Evolutionary conservation across 805 yeast genomes (phyloP), one percentile per base, ranked within the genome.

Genomic region (Naumovozyma dairenensis): DNA sequence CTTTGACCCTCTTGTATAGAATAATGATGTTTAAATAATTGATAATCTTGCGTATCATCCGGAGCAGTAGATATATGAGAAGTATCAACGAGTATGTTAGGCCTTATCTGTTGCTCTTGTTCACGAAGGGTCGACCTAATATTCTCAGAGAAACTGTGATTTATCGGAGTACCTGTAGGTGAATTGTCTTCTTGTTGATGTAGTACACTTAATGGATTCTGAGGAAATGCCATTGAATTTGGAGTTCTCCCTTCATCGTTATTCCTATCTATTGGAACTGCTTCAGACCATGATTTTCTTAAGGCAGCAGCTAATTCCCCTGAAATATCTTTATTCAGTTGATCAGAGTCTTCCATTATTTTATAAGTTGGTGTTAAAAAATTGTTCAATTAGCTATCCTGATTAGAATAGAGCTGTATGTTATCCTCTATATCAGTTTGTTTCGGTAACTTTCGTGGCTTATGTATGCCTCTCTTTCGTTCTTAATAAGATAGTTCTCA

Each of bases 231-330:
- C n/a, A n/a, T n/a, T n/a, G n/a, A n/a, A n/a, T n/a, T n/a, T n/a
- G n/a, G n/a, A n/a, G n/a, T n/a, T n/a, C n/a, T n/a, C n/a, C n/a
- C n/a, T n/a, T n/a, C n/a, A n/a, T n/a, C n/a, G n/a, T n/a, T n/a
- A n/a, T n/a, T n/a, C n/a, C n/a, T n/a, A n/a, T n/a, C n/a, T 24
- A 14, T 14, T 24, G 26, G 26, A 6, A 24, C 26, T 16, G 49
- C 38, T 31, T 50, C 57, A 3, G 55, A 49, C 60, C 60, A 55
- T 16, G 60, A 54, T 28, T 51, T 55, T 32, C 55, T 44, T 5
- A 55, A 45, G 6, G 59, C 57, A 27, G 46, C 49, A 2, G 51
- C 59, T 31, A 55, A 37, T 12, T 54, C 60, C 4, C 45, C 49
- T 5, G 39, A 32, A 28, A 17, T 24, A n/a, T 28, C 28, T 21